Base-by-base conservation (phyloP, 2,329 filamentous ascomycete species). In the Rachicladosporium sp. region DNA sequence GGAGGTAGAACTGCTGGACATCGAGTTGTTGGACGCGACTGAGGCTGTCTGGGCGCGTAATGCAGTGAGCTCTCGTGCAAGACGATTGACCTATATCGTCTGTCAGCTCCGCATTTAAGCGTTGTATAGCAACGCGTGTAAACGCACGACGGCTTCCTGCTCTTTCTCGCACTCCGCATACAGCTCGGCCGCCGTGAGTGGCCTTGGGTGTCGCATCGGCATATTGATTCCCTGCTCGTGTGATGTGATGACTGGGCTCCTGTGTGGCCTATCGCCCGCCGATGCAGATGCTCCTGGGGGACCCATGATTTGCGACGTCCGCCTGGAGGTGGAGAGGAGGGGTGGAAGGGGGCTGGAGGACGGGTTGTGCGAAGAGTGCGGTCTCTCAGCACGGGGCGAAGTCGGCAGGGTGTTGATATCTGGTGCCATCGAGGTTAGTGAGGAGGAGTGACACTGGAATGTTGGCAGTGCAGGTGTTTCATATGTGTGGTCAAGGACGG, bases 131-230 rank as follows among this genome's bases (percentile, higher is more conserved):
- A 27, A 27, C 13, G 6, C 6, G 10, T 27, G n/a, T 7, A 32
- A 23, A 66, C 77, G 47, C 70, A 91, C 88, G 52, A 95, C 81
- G 29, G 87, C 84, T 62, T 96, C 89, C 53, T 96, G 88, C 58
- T 96, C 89, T 61, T 93, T 91, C 63, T 96, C 89, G 19, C 95
- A 70, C 64, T 94, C 78, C 43, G 83, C 70, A 60, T 95, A 87
- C 45, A 96, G 70, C 60, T 96, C 89, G 3, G 86, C 82, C 1
- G 86, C 80, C 0, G 89, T 95, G 58, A 95, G 66, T 3, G 88
- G 88, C 29, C 85, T 75, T 4, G 89, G 88, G 59, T 27, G 23
- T 27, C 23, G 23, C 23, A 27, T 27, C 23, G 23, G 23, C 23
- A 27, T 27, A 8, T 27, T 27, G 23, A 27, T 27, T 7, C 23